Base-by-base conservation (phyloP, 345 rosid species). In the Populus tremula region DNA sequence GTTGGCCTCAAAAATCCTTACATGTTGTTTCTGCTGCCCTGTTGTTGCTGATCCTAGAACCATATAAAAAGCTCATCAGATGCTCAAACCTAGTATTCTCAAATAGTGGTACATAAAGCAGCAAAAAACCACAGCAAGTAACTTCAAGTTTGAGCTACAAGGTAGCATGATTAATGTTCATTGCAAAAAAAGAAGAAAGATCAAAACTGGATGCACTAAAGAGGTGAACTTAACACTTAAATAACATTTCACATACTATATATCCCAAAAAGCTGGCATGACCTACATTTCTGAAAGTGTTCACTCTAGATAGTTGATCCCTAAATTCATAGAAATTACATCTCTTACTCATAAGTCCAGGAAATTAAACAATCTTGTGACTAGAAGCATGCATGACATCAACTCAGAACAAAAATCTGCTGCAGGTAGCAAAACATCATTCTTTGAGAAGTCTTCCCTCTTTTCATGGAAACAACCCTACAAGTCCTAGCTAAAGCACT, bases 1-100 rank as follows among this genome's bases (percentile, higher is more conserved):
- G 75, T 79, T 87, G 69, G 89, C 65, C 85, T 90, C 97, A 65
- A 86, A 89, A 70, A 84, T 72, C 72, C 80, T 78, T 29, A 87
- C 83, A 78, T 77, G 68, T 70, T 86, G 84, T 61, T 86, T 90
- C 11, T 85, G 88, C 66, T 85, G 90, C 79, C 83, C 87, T 76
- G 82, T 77, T 61, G 88, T 79, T 75, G 88, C 85, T 82, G 85
- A 81, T 76, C 82, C 89, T 81, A 70, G 67, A 29, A 49, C 65
- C 74, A 80, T 62, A 83, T 39, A 65, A 63, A 64, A 72, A 68
- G 29, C 39, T n/a, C 27, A 65, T 72, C 69, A 75, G 23, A 36
- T 27, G 29, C 13, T 29, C 72, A 69, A 27, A 54, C 50, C n/a
- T 23, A 56, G 13, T 23, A 56, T 56, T 56, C 63, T 66, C 8